Base-by-base conservation (phyloP, 1,284 basidiomycete genomes). In the Lentinula novae-zelandiae region DNA sequence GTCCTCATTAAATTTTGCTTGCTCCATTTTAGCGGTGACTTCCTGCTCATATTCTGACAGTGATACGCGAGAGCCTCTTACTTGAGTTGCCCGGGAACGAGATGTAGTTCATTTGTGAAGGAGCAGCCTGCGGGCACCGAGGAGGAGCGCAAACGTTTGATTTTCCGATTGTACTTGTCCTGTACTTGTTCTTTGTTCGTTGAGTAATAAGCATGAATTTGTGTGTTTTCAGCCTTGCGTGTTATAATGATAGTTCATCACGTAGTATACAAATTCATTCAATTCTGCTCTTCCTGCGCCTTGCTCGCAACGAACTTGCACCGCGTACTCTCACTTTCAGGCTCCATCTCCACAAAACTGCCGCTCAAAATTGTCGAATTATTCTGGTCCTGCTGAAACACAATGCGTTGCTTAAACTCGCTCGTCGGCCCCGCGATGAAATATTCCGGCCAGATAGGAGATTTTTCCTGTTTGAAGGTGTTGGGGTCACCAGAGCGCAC, bases 401-500 rank as follows among this genome's bases (percentile, higher is more conserved):
- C 78, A 33, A 82, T 77, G 22, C 82, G 68, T n/a, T 68, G 53
- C 63, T 69, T 71, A 5, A 42, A 27, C 13, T 36, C 12, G 2
- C 27, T 36, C 10, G 27, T 22, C 44, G 40, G 15, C 2, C 27
- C 36, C 2, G 62, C 33, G 1, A 66, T 53, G 12, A 68, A 71
- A 63, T 76, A 82, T 48, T 60, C 62, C 5, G 71, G 57, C 82
- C 82, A 83, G 8, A 50, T 61, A 0, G 82, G 82, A 1, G 82
- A 80, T 7, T 76, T 69, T 0, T 71, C 64, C 2, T 85, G 77
- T 67, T 80, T 83, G 71, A 75, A 74, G 17, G 76, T 77, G 71
- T 81, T 84, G 1, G 82, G 82, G 67, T 83, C 67, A 2, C 75
- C 76, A 1, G 77, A 68, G 38, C 82, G 80, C 20, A 84, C 82